Percentiles rank a stretch among this genome's conserved stretches.
These are phyloP conservation scores for Casuarina glauca DNA, from an alignment of 306 rosid species.

Conservation along the genomic window DNA sequence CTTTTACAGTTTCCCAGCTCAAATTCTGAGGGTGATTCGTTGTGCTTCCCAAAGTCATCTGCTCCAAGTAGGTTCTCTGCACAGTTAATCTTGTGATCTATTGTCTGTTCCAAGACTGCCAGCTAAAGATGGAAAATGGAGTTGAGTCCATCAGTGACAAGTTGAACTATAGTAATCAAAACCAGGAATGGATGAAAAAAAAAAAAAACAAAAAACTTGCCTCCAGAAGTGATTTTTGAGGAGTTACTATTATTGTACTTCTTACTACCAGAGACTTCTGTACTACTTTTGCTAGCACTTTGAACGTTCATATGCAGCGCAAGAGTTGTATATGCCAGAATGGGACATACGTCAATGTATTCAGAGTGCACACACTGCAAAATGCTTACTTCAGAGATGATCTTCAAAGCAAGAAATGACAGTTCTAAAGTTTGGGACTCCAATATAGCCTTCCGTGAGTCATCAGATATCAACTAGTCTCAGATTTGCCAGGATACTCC, in stretches of 20 bases:
- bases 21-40: constrained; percentile 27
- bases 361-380: constrained; percentile 54
- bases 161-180: neutral
- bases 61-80: constrained; percentile 53
- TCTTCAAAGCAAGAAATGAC: constrained; percentile 57
- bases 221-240: constrained; percentile 45
- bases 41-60: constrained; percentile 25
- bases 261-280: constrained; percentile 32
- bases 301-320: constrained; percentile 65
- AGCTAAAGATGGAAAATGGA: constrained; percentile 25
- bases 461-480: constrained; percentile 63
- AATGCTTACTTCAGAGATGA: constrained; percentile 73
- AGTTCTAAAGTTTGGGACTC: constrained; percentile 53
- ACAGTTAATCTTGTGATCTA: constrained; percentile 60
- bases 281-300: constrained; percentile 36
- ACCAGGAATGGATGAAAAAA: constrained; percentile 4
- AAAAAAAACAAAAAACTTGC: constrained; percentile 42
- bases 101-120: constrained; percentile 55
- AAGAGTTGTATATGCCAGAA: constrained; percentile 72
- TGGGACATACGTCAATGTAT: constrained; percentile 60
- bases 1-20: constrained; percentile 36
- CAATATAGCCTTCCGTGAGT: constrained; percentile 53
- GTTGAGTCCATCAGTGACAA: neutral
- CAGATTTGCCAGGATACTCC: constrained; percentile 89
- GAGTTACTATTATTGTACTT: constrained; percentile 39